These are phyloP conservation scores for Globisporangium nodosum DNA, from an alignment of 352 stramenopile genomes.

Conservation along the genomic window DNA sequence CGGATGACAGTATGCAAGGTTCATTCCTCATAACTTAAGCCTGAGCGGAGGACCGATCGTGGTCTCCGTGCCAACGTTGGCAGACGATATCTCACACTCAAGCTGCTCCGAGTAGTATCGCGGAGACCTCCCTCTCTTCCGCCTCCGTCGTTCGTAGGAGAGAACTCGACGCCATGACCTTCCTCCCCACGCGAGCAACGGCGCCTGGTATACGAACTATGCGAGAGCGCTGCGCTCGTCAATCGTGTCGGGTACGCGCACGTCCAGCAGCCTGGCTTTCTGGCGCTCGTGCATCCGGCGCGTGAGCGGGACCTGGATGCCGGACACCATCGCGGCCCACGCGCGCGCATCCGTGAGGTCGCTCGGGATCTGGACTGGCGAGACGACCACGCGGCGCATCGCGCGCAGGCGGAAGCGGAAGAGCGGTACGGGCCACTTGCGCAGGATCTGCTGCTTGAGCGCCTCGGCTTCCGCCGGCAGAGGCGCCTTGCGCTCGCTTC, in stretches of 20 bases:
- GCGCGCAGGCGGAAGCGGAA: constrained; percentile 35
- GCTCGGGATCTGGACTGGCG: constrained; percentile 35
- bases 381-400: constrained; percentile 31
- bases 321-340: constrained; percentile 37
- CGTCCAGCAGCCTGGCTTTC: constrained; percentile 23
- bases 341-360: constrained; percentile 26
- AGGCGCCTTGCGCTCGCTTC: neutral
- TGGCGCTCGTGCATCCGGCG: constrained; percentile 36
- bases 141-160: no score
- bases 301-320: constrained; percentile 44
- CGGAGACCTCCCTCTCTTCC: no score
- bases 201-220: neutral
- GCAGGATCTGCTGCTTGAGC: constrained; percentile 15
- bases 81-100: no score
- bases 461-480: constrained; percentile 8
- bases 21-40: no score
- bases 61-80: no score
- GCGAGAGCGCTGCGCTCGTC: constrained; percentile 14
- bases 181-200: no score
- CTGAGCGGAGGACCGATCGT: no score
- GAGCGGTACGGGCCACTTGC: constrained; percentile 13
- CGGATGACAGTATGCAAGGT: no score
- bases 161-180: no score
- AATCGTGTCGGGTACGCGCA: constrained; percentile 32
- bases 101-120: no score